Conservation (phyloP, 2,329 filamentous ascomycete species). For the Claviceps sp. region DNA sequence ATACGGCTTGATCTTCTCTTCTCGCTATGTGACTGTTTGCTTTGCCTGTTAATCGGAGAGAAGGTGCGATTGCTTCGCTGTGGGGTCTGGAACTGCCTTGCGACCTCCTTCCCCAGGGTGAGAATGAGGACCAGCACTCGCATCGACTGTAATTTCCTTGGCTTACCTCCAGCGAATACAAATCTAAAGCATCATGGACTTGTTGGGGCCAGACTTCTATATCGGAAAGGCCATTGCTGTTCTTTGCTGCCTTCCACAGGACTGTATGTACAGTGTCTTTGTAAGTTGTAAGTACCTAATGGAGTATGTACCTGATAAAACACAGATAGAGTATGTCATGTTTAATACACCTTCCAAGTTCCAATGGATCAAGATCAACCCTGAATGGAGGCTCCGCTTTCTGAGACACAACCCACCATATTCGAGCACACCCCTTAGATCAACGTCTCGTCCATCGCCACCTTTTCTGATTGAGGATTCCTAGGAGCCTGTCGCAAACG, state of each 20-base stretch:
- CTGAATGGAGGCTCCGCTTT: not conserved
- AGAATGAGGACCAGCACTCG: not conserved
- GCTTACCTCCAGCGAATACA: not conserved
- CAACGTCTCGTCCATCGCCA: not conserved
- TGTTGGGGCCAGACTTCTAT: not conserved
- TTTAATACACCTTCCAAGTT: not conserved
- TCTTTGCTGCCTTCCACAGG: not conserved
- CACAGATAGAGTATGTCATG: not conserved
- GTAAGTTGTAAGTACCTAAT: too few species aligned
- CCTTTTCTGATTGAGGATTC: slow-evolving; percentile 4
- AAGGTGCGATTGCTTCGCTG: not conserved
- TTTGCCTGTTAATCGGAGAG: not conserved
- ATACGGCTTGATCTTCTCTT: not conserved
- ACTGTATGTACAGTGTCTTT: not conserved
- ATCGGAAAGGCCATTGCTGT: not conserved
- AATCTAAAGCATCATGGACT: not conserved
- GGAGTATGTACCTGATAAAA: not conserved
- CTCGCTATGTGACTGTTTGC: not conserved
- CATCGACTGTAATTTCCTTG: not conserved
- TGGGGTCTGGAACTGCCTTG: not conserved
- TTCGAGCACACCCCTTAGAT: not conserved
- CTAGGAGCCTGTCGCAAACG: not conserved
- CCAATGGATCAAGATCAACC: not conserved
- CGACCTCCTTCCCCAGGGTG: not conserved
- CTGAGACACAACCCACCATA: too few species aligned